Evolutionary conservation across 345 rosid species (phyloP).

Genomic region (Hypericum perforatum): DNA sequence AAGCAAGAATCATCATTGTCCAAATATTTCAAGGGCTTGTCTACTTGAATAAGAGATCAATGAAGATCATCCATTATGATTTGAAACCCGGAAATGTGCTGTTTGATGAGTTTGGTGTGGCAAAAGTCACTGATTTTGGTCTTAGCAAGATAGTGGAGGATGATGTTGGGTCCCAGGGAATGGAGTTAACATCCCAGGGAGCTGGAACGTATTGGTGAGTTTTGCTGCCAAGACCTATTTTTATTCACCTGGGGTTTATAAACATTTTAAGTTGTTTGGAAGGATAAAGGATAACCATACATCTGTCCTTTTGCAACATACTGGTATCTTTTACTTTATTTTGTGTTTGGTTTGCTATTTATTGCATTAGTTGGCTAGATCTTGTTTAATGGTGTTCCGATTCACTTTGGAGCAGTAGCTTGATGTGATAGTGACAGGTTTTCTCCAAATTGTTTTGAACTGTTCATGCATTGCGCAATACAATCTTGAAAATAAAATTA

Average conservation of each 20-base stretch:
- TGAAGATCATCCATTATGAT: slow-evolving; percentile 95
- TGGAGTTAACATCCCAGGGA: slow-evolving; percentile 99
- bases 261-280: not conserved
- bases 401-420: too few species aligned
- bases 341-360: too few species aligned
- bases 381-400: too few species aligned
- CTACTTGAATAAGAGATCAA: slow-evolving; percentile 74
- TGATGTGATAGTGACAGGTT: too few species aligned
- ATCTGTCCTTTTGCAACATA: too few species aligned
- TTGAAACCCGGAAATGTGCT: slow-evolving; percentile 98
- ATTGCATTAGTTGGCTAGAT: too few species aligned
- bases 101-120: slow-evolving; percentile 89
- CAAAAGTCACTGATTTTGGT: slow-evolving; percentile 99
- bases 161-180: slow-evolving; percentile 89
- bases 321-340: too few species aligned
- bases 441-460: too few species aligned
- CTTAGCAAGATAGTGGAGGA: slow-evolving; percentile 97
- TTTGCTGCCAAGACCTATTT: slow-evolving; percentile 10
- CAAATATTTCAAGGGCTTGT: slow-evolving; percentile 97
- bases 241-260: slow-evolving; percentile 4
- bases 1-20: slow-evolving; percentile 82
- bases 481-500: too few species aligned
- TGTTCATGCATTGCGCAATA: too few species aligned
- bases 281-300: not conserved
- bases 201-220: slow-evolving; percentile 99